Percentiles rank a stretch among this genome's conserved stretches.
phyloP scores from a whole-genome alignment of 2,329 filamentous ascomycete species.

The Sporothrix pseudoabietina region DNA sequence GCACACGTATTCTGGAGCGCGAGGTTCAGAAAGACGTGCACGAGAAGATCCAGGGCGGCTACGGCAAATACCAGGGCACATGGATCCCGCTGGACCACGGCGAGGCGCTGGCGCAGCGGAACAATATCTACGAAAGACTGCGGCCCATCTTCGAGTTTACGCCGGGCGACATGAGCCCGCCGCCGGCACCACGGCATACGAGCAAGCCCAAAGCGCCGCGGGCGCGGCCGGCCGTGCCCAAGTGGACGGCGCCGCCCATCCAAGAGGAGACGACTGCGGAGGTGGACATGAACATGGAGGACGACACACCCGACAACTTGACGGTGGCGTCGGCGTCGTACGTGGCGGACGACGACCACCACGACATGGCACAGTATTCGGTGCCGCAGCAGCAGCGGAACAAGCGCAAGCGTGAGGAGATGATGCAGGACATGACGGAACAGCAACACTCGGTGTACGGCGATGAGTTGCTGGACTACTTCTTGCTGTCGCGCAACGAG shows the following conservation, averaged over 20 bases:
- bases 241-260: conserved; percentile 53
- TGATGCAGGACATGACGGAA: conserved; percentile 65
- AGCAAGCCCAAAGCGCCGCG: conserved; percentile 81
- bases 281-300: conserved; percentile 65
- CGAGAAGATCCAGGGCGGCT: conserved; percentile 97
- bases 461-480: conserved; percentile 93
- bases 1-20: conserved; percentile 91
- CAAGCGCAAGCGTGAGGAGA: conserved; percentile 77
- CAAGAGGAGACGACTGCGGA: conserved; percentile 69
- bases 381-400: conserved; percentile 49
- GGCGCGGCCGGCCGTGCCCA: conserved; percentile 61
- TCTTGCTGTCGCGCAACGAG: conserved; percentile 81
- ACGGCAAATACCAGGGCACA: conserved; percentile 98
- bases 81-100: conserved; percentile 91
- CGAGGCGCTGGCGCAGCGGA: conserved; percentile 78
- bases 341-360: conserved; percentile 78
- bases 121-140: conserved; percentile 82
- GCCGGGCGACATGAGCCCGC: conserved; percentile 82
- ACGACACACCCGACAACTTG: conserved; percentile 79
- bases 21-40: conserved; percentile 96
- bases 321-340: conserved; percentile 81
- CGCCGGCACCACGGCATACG: conserved; percentile 89
- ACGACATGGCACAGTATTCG: conserved; percentile 66
- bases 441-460: conserved; percentile 89
- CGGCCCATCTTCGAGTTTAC: conserved; percentile 86